Percentiles rank a stretch among this genome's conserved stretches.
Evolutionary conservation across 192 early-diverging fungal species (phyloP).

Genomic region (Backusella tarrabulga): DNA sequence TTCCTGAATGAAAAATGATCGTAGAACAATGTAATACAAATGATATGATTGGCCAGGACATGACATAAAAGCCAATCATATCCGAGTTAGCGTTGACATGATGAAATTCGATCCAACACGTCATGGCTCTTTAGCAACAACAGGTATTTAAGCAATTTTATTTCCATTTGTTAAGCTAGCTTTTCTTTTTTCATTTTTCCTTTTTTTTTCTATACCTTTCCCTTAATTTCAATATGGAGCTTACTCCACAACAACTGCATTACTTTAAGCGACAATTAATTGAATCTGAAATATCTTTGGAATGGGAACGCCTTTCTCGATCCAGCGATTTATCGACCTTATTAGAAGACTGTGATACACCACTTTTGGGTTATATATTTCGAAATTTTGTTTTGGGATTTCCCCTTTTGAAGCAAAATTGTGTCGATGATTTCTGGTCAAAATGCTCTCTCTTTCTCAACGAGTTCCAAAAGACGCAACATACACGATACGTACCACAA

Average conservation of each 20-base stretch:
- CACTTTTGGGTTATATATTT: slow-evolving; percentile 48
- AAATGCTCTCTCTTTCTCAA: slow-evolving; percentile 44
- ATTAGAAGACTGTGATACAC: slow-evolving; percentile 34
- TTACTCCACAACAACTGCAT: slow-evolving; percentile 42
- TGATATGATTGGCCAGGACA: background rate
- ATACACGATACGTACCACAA: slow-evolving; percentile 23
- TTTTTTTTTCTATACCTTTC: background rate
- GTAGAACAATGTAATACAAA: background rate
- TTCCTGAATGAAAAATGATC: background rate
- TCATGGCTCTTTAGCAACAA: background rate
- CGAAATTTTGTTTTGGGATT: slow-evolving; percentile 41
- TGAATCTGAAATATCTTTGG: slow-evolving; percentile 42
- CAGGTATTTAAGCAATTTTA: background rate
- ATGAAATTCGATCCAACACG: background rate
- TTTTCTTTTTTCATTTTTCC: background rate
- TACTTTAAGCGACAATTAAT: slow-evolving; percentile 53
- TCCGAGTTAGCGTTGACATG: background rate
- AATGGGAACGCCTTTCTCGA: slow-evolving; percentile 27
- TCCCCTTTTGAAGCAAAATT: slow-evolving; percentile 41
- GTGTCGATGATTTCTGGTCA: slow-evolving; percentile 39
- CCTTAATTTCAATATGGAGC: slow-evolving; percentile 1
- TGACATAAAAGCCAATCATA: background rate
- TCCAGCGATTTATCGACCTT: slow-evolving; percentile 17
- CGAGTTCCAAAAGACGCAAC: slow-evolving; percentile 38
- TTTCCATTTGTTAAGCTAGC: background rate